These are phyloP conservation scores for Alternaria angustiovoidea DNA, from an alignment of 2,329 filamentous ascomycete species.

Conservation along the genomic window DNA sequence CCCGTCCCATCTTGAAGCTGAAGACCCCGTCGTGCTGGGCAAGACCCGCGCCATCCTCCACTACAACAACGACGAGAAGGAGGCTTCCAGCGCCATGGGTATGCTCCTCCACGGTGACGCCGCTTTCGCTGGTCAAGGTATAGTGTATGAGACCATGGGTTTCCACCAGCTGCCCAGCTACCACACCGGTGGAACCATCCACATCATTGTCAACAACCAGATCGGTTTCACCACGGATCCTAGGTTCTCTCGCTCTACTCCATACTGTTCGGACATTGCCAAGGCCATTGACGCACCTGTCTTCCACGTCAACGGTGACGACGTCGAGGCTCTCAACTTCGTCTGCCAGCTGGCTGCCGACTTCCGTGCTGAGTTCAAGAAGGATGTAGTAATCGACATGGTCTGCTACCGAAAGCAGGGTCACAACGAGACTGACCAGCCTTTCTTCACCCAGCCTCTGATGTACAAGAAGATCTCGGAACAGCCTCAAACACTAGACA, in stretches of 20 bases:
- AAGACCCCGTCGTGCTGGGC: conserved; percentile 96
- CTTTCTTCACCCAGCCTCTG: conserved; percentile 97
- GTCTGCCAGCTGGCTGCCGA: conserved; percentile 96
- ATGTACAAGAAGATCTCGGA: conserved; percentile 98
- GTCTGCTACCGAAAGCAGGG: conserved; percentile 99
- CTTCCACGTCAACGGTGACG: conserved; percentile 99
- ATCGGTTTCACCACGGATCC: conserved; percentile 99
- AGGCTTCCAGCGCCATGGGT: conserved; percentile 90
- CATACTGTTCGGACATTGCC: conserved; percentile 99
- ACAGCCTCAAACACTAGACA: conserved; percentile 85
- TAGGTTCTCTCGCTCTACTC: conserved; percentile 94
- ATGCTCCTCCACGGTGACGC: conserved; percentile 97
- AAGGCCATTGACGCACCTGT: conserved; percentile 98
- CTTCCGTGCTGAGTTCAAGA: conserved; percentile 98
- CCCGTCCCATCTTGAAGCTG: conserved; percentile 96
- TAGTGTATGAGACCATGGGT: conserved; percentile 98
- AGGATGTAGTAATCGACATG: conserved; percentile 96
- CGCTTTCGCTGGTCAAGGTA: conserved; percentile 93
- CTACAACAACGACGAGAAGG: conserved; percentile 96
- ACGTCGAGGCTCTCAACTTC: conserved; percentile 98
- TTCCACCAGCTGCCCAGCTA: conserved; percentile 96
- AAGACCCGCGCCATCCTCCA: conserved; percentile 98
- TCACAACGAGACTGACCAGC: conserved; percentile 99
- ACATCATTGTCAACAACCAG: conserved; percentile 99
- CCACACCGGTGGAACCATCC: conserved; percentile 96